Evolutionary conservation across 768 basidiomycete genomes (phyloP), one percentile per base, ranked within the genome.

Genomic region (Leucocoprinus birnbaumii): DNA sequence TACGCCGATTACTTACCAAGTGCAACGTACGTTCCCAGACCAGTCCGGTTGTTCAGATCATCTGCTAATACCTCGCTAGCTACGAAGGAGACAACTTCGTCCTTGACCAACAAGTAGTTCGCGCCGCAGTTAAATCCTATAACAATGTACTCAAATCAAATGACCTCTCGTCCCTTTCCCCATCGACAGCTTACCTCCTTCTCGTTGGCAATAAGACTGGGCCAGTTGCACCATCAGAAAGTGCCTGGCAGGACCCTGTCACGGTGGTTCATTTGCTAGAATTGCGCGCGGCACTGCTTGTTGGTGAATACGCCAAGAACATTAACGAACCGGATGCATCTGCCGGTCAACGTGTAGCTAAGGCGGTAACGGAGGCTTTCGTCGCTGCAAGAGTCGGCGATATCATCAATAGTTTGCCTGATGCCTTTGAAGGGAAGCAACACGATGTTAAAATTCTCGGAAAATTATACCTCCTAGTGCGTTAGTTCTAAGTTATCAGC

Each of bases 11-110:
- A 82, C 58, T 71, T 87, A 2, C 86, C 87, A 0, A 75, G 78
- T 50, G 80, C 75, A 22, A 89, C 87, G 83, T 86, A 62, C 9
- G 80, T 71, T n/a, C 19, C 16, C 13, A 27, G 1, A 25, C 11
- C 10, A 2, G n/a, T 22, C 16, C 19, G 52, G 24, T 40, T 40
- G 10, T 18, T 14, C 14, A 4, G 5, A 46, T 25, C 11, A 8
- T 31, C 22, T 14, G 5, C 35, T 26, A 2, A 19, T 10, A 27
- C 27, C 37, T 16, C 27, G 41, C 0, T 57, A 87, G 86, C 2
- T 89, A 80, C 58, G 89, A 91, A 70, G 88, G 89, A 13, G 89
- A 91, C 62, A 91, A 91, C 63, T 90, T 79, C 57, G 85, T 90
- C 4, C 76, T 91, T 10, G 85, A 88, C 59, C 76, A 81, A 46